Percentiles rank a stretch among this genome's conserved stretches.
phyloP scores from a whole-genome alignment of 1,284 basidiomycete genomes.

The Fomitopsis palustris region DNA sequence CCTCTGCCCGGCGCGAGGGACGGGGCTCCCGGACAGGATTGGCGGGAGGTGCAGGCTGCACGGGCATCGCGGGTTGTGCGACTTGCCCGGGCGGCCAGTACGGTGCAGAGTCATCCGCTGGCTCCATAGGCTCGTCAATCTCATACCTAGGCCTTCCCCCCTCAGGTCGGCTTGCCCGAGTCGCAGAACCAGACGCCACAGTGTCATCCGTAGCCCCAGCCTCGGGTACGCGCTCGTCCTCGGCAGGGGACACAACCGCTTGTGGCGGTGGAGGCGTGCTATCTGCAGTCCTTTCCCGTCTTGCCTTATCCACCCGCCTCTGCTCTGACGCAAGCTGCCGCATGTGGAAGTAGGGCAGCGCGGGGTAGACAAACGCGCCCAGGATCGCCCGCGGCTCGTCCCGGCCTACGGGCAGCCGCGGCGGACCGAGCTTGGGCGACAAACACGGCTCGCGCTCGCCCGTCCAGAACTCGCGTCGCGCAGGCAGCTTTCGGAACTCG shows the following conservation, averaged over 20 bases:
- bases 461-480: not conserved
- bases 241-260: not conserved
- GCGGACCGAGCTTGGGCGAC: conserved; percentile 14
- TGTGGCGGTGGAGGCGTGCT: not conserved
- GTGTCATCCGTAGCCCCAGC: not conserved
- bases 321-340: not conserved
- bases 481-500: not conserved
- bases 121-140: too few relatives aligned
- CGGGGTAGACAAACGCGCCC: not conserved
- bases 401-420: not conserved
- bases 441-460: conserved; percentile 4
- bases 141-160: too few relatives aligned
- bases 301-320: not conserved
- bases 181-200: not conserved
- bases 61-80: not conserved
- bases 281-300: not conserved
- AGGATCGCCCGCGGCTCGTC: conserved; percentile 1
- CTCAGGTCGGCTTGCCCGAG: not conserved
- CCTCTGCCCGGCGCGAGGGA: not conserved
- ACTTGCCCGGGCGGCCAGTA: not conserved
- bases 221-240: not conserved
- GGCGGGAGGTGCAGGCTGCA: not conserved
- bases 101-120: not conserved
- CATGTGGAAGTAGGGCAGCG: not conserved
- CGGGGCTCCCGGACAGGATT: too few relatives aligned